Evolutionary conservation across 768 basidiomycete species (phyloP), one percentile per base, ranked within the genome.

Genomic region (Lentinula guzmanii): DNA sequence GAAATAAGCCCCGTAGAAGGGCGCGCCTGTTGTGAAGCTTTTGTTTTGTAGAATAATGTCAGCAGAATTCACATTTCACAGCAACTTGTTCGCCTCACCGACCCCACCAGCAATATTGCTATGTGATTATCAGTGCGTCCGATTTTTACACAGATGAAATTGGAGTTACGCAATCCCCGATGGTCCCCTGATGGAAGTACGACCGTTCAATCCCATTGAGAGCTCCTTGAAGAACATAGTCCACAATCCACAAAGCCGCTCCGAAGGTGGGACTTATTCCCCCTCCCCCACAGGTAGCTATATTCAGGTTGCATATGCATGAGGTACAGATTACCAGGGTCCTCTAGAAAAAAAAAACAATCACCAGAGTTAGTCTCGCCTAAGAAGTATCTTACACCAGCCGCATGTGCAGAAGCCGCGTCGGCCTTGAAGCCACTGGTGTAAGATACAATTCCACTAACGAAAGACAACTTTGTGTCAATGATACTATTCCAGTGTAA

Each of bases 61-160:
- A 37, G 33, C 34, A 10, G 2, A 34, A 59, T 5, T 39, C 5
- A 18, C 21, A 41, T 16, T 11, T 24, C 8, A 6, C 24, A 24
- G 11, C n/a, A 31, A 21, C 24, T 28, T 21, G 28, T 48, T n/a
- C 39, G 46, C 24, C 48, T 59, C 18, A 60, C 59, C 59, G 62
- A 4, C 75, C 76, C 75, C 75, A 77, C 67, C 73, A 77, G 65
- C 74, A 76, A 65, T 77, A 77, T 57, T 71, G 72, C 74, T 75
- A 58, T 9, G 2, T 37, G 5, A 52, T 33, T 18, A n/a, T 62
- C 43, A 39, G 53, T 16, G 3, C 15, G 3, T 34, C 37, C 34
- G 2, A 46, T 13, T 24, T 61, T 4, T 21, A 52, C 43, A 35
- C 48, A 8, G 13, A 24, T 9, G 1, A 33, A 48, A 21, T 24